phyloP scores from a whole-genome alignment of 2,329 filamentous ascomycete genomes.

The Rutstroemia sp. region DNA sequence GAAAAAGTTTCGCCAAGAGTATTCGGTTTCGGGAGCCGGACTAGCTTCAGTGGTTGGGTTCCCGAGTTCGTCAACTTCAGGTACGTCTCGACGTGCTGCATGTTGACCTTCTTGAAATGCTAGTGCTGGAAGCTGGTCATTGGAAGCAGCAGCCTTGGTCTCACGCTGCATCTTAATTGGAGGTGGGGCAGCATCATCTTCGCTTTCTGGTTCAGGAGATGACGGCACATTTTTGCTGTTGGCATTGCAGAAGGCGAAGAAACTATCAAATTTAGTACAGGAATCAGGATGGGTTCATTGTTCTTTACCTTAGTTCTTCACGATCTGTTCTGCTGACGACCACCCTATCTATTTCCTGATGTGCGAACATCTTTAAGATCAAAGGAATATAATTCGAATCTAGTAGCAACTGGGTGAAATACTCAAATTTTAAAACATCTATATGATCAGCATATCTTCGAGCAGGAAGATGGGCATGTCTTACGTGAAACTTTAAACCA shows the following conservation, averaged over 20 bases:
- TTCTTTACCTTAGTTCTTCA: conserved; percentile 63
- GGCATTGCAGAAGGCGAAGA: conserved; percentile 82
- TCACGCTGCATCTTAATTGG: conserved; percentile 60
- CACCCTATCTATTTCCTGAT: conserved; percentile 87
- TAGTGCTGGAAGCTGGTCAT: conserved; percentile 28
- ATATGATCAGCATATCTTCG: conserved; percentile 14
- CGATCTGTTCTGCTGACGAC: conserved; percentile 81
- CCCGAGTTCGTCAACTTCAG: conserved; percentile 79
- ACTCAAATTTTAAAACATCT: conserved; percentile 96
- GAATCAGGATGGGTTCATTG: too few relatives aligned
- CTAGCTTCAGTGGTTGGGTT: conserved; percentile 68
- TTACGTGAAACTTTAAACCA: conserved; percentile 94
- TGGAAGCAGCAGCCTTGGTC: conserved; percentile 37
- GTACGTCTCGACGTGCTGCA: conserved; percentile 26
- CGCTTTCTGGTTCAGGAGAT: conserved; percentile 34
- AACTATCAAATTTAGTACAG: conserved; percentile 41
- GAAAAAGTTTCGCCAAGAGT: conserved; percentile 92
- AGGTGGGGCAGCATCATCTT: conserved; percentile 77
- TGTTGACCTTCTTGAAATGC: conserved; percentile 26
- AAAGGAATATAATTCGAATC: conserved; percentile 94
- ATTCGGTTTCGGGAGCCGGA: conserved; percentile 72
- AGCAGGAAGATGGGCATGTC: conserved; percentile 27
- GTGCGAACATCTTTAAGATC: conserved; percentile 85
- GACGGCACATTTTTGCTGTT: conserved; percentile 44
- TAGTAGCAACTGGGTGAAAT: conserved; percentile 83